These are phyloP conservation scores for Berkeleyomyces rouxiae DNA, from an alignment of 2,329 filamentous ascomycete genomes.

Conservation along the genomic window DNA sequence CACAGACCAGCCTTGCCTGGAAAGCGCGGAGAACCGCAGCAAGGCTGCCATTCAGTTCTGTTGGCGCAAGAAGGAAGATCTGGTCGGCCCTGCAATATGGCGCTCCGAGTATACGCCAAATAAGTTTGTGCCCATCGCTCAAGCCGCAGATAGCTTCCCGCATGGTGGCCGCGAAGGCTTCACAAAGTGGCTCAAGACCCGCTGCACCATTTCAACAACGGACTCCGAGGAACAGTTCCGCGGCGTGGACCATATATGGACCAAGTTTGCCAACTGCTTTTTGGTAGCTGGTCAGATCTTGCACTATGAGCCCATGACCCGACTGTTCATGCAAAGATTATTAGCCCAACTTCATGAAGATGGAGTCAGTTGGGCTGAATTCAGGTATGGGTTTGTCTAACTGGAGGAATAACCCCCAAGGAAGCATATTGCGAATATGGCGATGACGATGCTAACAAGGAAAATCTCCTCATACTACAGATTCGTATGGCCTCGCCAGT, in stretches of 20 bases:
- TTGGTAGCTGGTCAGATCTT: constrained; percentile 55
- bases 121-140: constrained; percentile 38
- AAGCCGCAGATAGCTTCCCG: constrained; percentile 60
- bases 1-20: constrained; percentile 35
- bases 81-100: constrained; percentile 39
- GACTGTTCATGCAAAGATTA: constrained; percentile 54
- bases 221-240: constrained; percentile 69
- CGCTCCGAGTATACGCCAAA: constrained; percentile 39
- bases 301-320: constrained; percentile 81
- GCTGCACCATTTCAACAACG: constrained; percentile 52
- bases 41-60: constrained; percentile 44
- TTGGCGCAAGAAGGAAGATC: constrained; percentile 29
- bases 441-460: neutral
- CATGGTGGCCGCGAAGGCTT: constrained; percentile 56
- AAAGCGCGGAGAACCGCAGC: constrained; percentile 34
- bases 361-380: constrained; percentile 70
- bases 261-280: constrained; percentile 64
- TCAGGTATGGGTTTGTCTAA: constrained; percentile 30
- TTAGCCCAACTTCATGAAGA: constrained; percentile 59
- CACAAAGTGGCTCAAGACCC: constrained; percentile 55
- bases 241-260: constrained; percentile 71
- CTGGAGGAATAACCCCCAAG: neutral
- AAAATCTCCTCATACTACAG: constrained; percentile 21
- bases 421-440: neutral
- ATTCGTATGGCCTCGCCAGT: constrained; percentile 56